phyloP scores from a whole-genome alignment of 2,329 filamentous ascomycete genomes.

The Pyricularia grisea region DNA sequence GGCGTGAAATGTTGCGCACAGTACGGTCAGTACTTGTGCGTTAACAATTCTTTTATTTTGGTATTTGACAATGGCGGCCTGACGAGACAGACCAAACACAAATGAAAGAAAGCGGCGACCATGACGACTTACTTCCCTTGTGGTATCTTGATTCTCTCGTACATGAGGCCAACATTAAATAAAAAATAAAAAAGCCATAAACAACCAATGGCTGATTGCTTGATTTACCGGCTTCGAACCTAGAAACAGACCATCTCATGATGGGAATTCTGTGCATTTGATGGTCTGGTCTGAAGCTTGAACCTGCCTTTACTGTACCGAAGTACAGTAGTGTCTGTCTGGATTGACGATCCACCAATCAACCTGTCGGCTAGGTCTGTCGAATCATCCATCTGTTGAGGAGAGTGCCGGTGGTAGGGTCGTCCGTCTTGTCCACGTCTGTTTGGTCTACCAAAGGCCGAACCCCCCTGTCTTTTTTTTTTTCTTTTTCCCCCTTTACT shows the following conservation, averaged over 20 bases:
- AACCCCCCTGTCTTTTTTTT: not conserved
- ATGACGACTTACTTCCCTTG: not conserved
- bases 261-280: not conserved
- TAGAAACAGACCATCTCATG: not conserved
- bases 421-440: not conserved
- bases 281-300: not conserved
- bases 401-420: not conserved
- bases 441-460: not conserved
- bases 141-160: not conserved
- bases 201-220: not conserved
- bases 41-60: not conserved
- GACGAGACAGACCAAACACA: not conserved
- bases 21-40: not conserved
- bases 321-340: not conserved
- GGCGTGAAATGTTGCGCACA: not conserved
- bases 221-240: not conserved
- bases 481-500: not conserved
- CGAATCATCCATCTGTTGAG: not conserved
- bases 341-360: not conserved
- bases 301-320: not conserved
- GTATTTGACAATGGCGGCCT: not conserved
- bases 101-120: not conserved
- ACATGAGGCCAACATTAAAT: not conserved
- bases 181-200: not conserved
- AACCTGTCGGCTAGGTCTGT: not conserved